These are phyloP conservation scores for Phytophthora tubulina DNA, from an alignment of 352 stramenopile species.

Conservation along the genomic window DNA sequence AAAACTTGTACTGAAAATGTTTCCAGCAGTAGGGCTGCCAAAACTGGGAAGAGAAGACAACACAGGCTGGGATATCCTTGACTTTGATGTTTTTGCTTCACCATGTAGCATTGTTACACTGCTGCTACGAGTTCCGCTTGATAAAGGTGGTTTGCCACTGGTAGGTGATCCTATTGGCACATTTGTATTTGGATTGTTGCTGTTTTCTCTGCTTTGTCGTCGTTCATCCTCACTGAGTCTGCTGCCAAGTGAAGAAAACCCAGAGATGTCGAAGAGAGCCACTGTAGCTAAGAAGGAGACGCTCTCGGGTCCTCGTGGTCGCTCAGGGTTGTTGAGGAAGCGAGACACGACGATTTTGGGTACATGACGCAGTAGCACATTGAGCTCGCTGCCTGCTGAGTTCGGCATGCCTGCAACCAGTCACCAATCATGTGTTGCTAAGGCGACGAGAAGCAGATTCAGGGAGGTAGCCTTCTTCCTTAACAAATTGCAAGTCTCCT, in stretches of 20 bases:
- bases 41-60: constrained; percentile 18
- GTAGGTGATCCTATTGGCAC: not conserved
- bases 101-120: constrained; percentile 21
- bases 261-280: constrained; percentile 88
- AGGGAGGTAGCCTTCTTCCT: not conserved
- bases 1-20: constrained; percentile 12
- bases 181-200: constrained; percentile 4
- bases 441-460: not conserved
- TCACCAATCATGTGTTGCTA: not conserved
- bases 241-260: constrained; percentile 87
- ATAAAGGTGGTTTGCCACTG: not conserved
- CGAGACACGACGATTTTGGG: constrained; percentile 77
- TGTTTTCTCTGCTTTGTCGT: constrained; percentile 45
- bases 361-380: constrained; percentile 73
- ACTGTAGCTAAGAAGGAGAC: constrained; percentile 68
- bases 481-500: not conserved
- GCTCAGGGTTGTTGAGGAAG: constrained; percentile 59
- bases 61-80: constrained; percentile 29
- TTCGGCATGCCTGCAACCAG: constrained; percentile 31
- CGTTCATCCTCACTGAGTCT: constrained; percentile 71
- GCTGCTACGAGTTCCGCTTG: constrained; percentile 15
- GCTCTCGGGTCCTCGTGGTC: constrained; percentile 58
- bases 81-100: constrained; percentile 13
- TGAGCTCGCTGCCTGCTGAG: constrained; percentile 63
- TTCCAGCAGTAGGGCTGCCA: constrained; percentile 2